Evolutionary conservation across 2,329 filamentous ascomycete genomes (phyloP).

Genomic region (Botrytis porri): DNA sequence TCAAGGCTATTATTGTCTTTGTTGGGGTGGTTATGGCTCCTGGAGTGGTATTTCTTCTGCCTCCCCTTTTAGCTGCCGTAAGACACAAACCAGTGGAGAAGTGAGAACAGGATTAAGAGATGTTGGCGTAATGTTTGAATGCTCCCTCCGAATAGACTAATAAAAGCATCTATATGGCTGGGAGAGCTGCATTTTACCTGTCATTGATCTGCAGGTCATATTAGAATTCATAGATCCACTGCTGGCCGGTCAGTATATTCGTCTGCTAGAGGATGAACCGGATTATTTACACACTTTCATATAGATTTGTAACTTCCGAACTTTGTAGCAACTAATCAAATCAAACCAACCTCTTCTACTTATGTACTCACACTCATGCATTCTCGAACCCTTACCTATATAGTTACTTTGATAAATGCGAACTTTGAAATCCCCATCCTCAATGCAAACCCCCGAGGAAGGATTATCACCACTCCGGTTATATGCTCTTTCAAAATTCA

Average conservation of each 20-base stretch:
- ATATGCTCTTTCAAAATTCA: no score
- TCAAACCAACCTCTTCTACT: no score
- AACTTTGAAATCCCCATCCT: no score
- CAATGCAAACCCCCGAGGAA: no score
- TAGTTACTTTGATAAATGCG: no score
- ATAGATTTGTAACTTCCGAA: background rate
- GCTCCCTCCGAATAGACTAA: background rate
- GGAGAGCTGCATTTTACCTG: background rate
- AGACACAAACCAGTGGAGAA: background rate
- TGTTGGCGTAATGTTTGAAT: background rate
- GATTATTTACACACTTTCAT: background rate
- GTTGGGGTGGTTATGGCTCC: slow-evolving; percentile 8
- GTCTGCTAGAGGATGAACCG: background rate
- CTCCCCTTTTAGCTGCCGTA: background rate
- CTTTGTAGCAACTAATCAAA: background rate
- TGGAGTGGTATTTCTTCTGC: background rate
- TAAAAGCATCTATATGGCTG: background rate
- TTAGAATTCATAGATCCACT: background rate
- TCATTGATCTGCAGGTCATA: background rate
- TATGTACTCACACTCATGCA: no score
- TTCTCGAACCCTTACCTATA: no score
- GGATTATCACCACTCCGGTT: no score
- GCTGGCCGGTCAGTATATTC: background rate
- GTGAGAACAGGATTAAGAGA: background rate
- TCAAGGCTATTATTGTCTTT: slow-evolving; percentile 11